Evolutionary conservation across 2,329 filamentous ascomycete genomes (phyloP).

Genomic region (Pyricularia grisea): DNA sequence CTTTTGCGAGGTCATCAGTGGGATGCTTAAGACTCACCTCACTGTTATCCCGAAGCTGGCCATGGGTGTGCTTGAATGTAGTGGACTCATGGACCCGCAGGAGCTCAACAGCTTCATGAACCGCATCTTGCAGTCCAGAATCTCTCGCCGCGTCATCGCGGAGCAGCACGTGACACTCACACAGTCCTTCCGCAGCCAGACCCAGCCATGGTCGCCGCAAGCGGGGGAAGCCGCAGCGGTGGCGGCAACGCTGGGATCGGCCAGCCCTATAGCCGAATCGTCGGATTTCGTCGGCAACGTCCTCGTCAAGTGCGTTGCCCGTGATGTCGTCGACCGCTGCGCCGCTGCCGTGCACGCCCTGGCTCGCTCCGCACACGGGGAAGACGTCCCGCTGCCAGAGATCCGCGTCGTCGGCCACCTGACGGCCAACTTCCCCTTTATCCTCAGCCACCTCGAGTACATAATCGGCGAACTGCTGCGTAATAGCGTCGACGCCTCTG

Average conservation of each 20-base stretch:
- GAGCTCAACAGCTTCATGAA: conserved; percentile 94
- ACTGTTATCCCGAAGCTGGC: conserved; percentile 90
- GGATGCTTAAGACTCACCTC: conserved; percentile 77
- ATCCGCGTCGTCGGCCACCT: conserved; percentile 79
- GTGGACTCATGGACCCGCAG: conserved; percentile 67
- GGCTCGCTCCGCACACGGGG: conserved; percentile 64
- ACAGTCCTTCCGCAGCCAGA: conserved; percentile 72
- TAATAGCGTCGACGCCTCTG: conserved; percentile 88
- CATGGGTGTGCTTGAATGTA: conserved; percentile 89
- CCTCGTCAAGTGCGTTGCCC: conserved; percentile 85
- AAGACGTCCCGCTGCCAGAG: conserved; percentile 63
- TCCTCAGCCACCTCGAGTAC: conserved; percentile 91
- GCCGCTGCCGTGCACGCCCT: conserved; percentile 67
- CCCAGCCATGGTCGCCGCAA: not conserved
- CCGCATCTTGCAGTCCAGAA: conserved; percentile 80
- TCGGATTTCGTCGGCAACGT: conserved; percentile 92
- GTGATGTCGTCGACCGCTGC: conserved; percentile 79
- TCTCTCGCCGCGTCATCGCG: conserved; percentile 91
- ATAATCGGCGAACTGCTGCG: conserved; percentile 91
- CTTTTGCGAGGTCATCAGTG: conserved; percentile 71
- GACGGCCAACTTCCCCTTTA: conserved; percentile 89
- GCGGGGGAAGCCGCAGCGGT: conserved; percentile 27
- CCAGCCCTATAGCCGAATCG: conserved; percentile 25
- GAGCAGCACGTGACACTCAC: conserved; percentile 94
- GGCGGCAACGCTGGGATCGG: conserved; percentile 52